phyloP scores from a whole-genome alignment of 2,329 filamentous ascomycete species.

The Colletotrichum liaoningense region DNA sequence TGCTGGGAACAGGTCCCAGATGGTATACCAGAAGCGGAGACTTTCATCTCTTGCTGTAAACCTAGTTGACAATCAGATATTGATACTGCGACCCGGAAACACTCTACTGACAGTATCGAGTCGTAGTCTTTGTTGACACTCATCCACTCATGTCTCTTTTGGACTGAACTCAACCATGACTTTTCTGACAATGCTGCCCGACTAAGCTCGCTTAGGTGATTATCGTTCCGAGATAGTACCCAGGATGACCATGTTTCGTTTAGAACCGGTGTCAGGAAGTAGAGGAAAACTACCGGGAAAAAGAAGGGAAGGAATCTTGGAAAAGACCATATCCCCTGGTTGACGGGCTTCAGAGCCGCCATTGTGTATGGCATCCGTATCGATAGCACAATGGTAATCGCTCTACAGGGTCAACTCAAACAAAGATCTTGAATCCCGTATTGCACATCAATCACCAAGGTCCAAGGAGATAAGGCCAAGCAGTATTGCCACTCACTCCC shows the following conservation, averaged over 20 bases:
- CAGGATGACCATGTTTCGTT: not conserved
- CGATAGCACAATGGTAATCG: not conserved
- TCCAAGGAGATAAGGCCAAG: not conserved
- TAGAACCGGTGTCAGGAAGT: not conserved
- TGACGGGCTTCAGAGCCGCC: not conserved
- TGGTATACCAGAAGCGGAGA: conserved; percentile 38
- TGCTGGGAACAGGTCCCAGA: conserved; percentile 53
- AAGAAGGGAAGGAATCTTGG: not conserved
- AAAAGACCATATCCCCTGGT: not conserved
- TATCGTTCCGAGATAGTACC: not conserved
- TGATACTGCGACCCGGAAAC: too few relatives aligned
- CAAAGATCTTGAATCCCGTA: not conserved
- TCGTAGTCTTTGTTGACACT: not conserved
- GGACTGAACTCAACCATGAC: not conserved
- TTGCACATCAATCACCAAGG: not conserved
- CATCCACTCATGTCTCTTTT: not conserved
- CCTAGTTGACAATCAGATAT: not conserved
- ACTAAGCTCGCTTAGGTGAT: not conserved
- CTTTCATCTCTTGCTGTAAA: not conserved
- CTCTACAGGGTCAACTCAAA: not conserved
- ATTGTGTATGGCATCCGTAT: not conserved
- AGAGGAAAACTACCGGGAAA: not conserved
- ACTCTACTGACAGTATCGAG: not conserved
- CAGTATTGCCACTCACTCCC: too few relatives aligned
- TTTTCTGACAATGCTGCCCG: not conserved